Base-by-base conservation (phyloP, 495 filamentous ascomycete genomes). In the Delitschia confertaspora region DNA sequence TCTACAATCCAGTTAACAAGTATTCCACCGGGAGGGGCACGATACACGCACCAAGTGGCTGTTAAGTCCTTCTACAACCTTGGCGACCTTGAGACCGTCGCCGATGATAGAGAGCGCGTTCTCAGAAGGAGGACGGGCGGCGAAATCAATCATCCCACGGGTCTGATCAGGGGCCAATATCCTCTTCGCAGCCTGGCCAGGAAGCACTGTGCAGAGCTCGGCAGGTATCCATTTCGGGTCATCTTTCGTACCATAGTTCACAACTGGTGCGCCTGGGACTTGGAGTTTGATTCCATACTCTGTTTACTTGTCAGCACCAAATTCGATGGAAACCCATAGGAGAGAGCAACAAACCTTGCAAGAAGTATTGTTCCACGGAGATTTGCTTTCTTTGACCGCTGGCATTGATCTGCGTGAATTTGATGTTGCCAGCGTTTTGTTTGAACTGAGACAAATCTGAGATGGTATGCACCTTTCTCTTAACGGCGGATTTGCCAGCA, bases 101-200 rank as follows among this genome's bases (percentile, higher is more conserved):
- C 55, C 68, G 1, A 73, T 65, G 53, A 94, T 81, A 0, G 78
- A 81, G 13, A 64, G 42, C 0, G 80, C 82, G 51, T 93, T 93
- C 25, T 69, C 63, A 0, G 61, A 67, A 0, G 85, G 82, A 7
- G 61, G 60, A 9, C 83, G 72, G 24, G 79, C 82, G 1, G 86
- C 79, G 57, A 88, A 84, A 1, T 53, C 56, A 16, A 85, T 70
- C 81, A 89, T 89, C 0, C 59, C 37, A 0, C 67, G 59, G 0
- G 78, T 81, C 51, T 86, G 83, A 2, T 64, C 57, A 0, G 67
- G 60, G 10, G 53, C 59, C 17, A 86, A 67, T 58, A 78, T 76
- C 1, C 64, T 54, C 43, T 68, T 66, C 10, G 78, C 58, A 7
- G 73, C 51, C 56, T 95, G 85, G 0, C 85, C 85, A 6, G 75